Evolutionary conservation across 2,329 filamentous ascomycete species (phyloP), one percentile per base, ranked within the genome.

Genomic region (Colletotrichum scovillei): DNA sequence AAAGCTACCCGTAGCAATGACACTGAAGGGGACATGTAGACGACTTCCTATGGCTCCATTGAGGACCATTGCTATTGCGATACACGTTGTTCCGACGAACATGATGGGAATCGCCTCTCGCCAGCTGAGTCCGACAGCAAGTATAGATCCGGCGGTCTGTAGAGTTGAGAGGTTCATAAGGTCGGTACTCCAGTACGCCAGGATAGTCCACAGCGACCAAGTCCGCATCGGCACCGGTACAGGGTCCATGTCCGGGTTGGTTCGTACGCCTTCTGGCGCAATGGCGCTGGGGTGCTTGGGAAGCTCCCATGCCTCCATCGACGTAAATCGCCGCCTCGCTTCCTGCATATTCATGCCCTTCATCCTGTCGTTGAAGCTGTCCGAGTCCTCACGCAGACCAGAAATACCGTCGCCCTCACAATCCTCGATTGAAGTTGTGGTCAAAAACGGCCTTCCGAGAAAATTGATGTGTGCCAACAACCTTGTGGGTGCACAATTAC

Each of bases 231-330:
- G 69, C 46, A 69, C 69, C 24, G 62, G 65, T 5, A 70, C 69
- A 4, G 72, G 67, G 32, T 75, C 74, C 63, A 72, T 69, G 24
- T 75, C 74, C 28, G 64, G 59, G 46, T 74, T 74, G 11, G 72
- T 72, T 69, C 84, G 86, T 32, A 87, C 82, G 76, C 86, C 77
- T 16, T 82, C 79, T 1, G 86, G 86, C 16, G 86, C 86, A 46
- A 88, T 79, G 9, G 85, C 82, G 8, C 84, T 84, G 5, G 83
- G 82, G 76, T 86, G 84, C 79, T 87, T 87, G 8, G 84, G 85
- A 38, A 88, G 79, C 73, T 86, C 80, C 86, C 86, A 88, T 63
- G 85, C 81, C 30, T 80, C 80, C 19, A 84, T 52, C 26, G 83
- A 81, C 5, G 84, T 87, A 64, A 79, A 81, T 74, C 84, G 79